Conservation (phyloP, 805 yeast genomes). For the Pichia sporocuriosa region DNA sequence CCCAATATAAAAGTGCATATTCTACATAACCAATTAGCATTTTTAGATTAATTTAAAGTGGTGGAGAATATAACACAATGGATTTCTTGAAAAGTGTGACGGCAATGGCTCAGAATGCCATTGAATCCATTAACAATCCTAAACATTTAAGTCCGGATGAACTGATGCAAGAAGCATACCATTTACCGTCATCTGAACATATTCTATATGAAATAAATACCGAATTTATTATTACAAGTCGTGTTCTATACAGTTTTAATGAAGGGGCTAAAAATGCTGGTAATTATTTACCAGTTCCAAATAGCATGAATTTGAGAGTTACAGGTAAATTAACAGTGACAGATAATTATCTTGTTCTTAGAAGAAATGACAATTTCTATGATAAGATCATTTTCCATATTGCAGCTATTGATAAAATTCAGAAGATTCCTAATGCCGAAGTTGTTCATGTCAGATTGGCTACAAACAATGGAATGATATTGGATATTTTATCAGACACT, state of each 20-base stretch:
- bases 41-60: no score
- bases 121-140: slow-evolving; percentile 32
- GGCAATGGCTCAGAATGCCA: slow-evolving; percentile 41
- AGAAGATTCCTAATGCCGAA: slow-evolving; percentile 71
- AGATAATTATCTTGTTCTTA: slow-evolving; percentile 67
- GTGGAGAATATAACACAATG: no score
- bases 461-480: slow-evolving; percentile 56
- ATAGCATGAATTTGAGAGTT: slow-evolving; percentile 2
- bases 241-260: slow-evolving; percentile 8
- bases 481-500: slow-evolving; percentile 72
- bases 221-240: slow-evolving; percentile 9
- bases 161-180: slow-evolving; percentile 56
- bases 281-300: slow-evolving; percentile 21
- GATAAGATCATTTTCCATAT: slow-evolving; percentile 64
- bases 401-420: slow-evolving; percentile 76
- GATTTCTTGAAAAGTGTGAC: slow-evolving; percentile 44
- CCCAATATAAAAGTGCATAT: no score
- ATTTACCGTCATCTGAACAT: slow-evolving; percentile 64
- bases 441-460: slow-evolving; percentile 72
- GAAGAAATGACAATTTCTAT: slow-evolving; percentile 60
- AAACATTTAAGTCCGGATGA: slow-evolving; percentile 60
- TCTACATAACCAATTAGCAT: no score
- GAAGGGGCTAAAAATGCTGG: slow-evolving; percentile 2
- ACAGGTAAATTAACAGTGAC: slow-evolving; percentile 64
- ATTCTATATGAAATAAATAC: slow-evolving; percentile 31